Conservation (phyloP, 2,329 filamentous ascomycete genomes). For the Aspergillaceae sp. region DNA sequence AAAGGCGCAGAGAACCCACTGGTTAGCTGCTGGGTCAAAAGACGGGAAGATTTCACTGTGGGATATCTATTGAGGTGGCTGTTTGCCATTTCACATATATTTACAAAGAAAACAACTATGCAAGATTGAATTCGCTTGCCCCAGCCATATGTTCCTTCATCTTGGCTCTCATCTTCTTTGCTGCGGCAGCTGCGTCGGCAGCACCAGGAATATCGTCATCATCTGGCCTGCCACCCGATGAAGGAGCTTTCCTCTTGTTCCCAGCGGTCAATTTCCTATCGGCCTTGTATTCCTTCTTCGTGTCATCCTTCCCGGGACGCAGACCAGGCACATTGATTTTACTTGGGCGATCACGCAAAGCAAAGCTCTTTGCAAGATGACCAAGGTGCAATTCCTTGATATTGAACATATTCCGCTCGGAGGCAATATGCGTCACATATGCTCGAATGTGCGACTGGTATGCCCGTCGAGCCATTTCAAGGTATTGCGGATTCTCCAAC, state of each 20-base stretch:
- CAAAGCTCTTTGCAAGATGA: constrained; percentile 90
- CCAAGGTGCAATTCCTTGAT: constrained; percentile 86
- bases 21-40: constrained; percentile 84
- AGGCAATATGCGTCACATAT: constrained; percentile 85
- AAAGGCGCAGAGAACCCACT: constrained; percentile 65
- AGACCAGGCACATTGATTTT: constrained; percentile 56
- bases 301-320: constrained; percentile 40
- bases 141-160: constrained; percentile 44
- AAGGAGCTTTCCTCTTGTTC: constrained; percentile 26
- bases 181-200: constrained; percentile 39
- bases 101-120: constrained; percentile 24
- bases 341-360: constrained; percentile 75
- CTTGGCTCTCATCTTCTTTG: constrained; percentile 46
- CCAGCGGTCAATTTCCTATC: constrained; percentile 29
- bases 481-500: constrained; percentile 54
- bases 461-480: constrained; percentile 73
- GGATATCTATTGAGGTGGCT: constrained; percentile 66
- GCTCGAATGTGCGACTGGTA: constrained; percentile 90
- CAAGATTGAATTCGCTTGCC: constrained; percentile 52
- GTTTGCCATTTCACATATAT: constrained; percentile 20
- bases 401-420: constrained; percentile 80
- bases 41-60: constrained; percentile 93
- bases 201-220: constrained; percentile 19
- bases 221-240: constrained; percentile 10
- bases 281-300: constrained; percentile 40